phyloP scores from a whole-genome alignment of 352 stramenopile species.

The Pilasporangium apinafurcum region DNA sequence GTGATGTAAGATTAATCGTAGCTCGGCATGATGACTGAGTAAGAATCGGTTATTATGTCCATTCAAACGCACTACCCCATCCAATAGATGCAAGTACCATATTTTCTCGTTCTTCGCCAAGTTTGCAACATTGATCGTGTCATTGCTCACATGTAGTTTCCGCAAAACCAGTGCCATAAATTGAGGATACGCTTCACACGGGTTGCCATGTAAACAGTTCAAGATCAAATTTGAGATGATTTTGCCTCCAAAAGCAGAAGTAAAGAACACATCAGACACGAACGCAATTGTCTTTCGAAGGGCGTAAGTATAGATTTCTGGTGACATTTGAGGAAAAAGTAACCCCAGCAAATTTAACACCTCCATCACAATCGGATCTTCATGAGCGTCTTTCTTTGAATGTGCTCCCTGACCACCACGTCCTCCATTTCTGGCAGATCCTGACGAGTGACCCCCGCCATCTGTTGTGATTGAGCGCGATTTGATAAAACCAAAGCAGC shows the following conservation, averaged over 20 bases:
- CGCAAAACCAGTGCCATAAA: conserved; percentile 43
- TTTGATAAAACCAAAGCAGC: conserved; percentile 60
- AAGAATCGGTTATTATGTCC: conserved; percentile 16
- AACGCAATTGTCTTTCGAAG: conserved; percentile 51
- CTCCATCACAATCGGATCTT: conserved; percentile 48
- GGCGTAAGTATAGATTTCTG: conserved; percentile 41
- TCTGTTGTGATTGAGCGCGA: conserved; percentile 34
- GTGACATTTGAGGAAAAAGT: conserved; percentile 59
- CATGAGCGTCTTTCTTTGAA: conserved; percentile 14
- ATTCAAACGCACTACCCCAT: conserved; percentile 43
- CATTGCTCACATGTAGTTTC: conserved; percentile 37
- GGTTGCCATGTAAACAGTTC: conserved; percentile 37
- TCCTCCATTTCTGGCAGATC: conserved; percentile 6
- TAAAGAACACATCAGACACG: conserved; percentile 54
- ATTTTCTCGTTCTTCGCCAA: conserved; percentile 64
- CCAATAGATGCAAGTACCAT: conserved; percentile 53
- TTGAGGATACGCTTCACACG: conserved; percentile 20
- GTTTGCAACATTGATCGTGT: conserved; percentile 12
- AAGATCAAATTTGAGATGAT: conserved; percentile 47
- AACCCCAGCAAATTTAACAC: conserved; percentile 56
- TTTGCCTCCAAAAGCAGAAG: conserved; percentile 52
- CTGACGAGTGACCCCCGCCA: conserved; percentile 10
- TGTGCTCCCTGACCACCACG: conserved; percentile 8
- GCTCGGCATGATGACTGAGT: conserved; percentile 23
- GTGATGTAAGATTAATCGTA: conserved; percentile 35